Base-by-base conservation (phyloP, 176 grass and related monocot genomes). In the Saccharum spontaneum region DNA sequence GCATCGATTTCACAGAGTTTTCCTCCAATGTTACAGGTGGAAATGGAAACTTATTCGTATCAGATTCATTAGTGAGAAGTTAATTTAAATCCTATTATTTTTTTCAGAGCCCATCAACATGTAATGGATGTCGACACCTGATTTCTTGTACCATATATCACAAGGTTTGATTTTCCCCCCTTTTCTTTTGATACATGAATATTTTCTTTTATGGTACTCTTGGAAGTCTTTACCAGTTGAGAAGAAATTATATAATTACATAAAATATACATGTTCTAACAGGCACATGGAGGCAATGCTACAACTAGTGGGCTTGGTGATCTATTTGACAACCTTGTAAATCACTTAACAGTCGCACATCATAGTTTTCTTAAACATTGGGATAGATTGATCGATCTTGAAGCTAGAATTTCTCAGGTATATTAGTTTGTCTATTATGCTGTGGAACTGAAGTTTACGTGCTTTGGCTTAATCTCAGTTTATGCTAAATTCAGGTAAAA, bases 311-410 rank as follows among this genome's bases (percentile, higher is more conserved):
- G 96, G 78, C 93, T 98, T 89, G 96, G 91, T 62, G 83, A 87
- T 77, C 18, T 89, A 66, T 98, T 95, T 90, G 83, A 94, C 63
- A 89, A 81, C 83, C 91, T 94, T 80, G 93, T 90, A 54, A 93
- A 91, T 85, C 96, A 98, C 69, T 86, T 98, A 69, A 94, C 91
- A 70, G 80, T 73, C 73, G 3, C 78, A 28, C 91, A 98, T 85
- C 77, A 31, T 89, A 82, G 87, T 48, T 98, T 98, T 84, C 96
- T 98, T 79, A 98, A 94, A 86, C 91, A 94, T 62, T 98, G 96
- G 96, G 86, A 92, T 75, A 87, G 49, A 84, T 87, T 95, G 77
- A 90, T 98, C 83, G 93, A 98, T 87, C 86, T 98, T 43, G 93
- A 98, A 87, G 89, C 96, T 89, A 89, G 92, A 88, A 69, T 14